Evolutionary conservation across 1,139 yeast species (phyloP).

Genomic region (Zygoascus sp.): DNA sequence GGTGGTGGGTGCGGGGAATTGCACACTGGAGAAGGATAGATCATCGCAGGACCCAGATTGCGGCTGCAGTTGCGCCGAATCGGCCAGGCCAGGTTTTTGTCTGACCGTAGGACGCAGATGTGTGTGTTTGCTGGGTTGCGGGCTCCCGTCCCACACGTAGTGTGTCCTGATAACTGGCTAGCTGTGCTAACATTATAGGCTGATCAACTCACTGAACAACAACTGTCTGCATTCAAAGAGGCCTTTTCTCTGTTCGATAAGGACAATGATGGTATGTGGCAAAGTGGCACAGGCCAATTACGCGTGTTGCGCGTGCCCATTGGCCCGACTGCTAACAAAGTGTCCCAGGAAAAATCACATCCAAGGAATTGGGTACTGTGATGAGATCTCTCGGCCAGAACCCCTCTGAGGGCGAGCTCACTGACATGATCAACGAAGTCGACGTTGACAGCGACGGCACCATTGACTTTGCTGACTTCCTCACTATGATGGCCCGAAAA

Average conservation of each 20-base stretch:
- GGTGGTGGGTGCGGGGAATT: too few relatives aligned
- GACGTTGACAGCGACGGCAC: constrained; percentile 94
- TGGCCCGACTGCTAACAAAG: not conserved
- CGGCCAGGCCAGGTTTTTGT: too few relatives aligned
- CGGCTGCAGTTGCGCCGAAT: too few relatives aligned
- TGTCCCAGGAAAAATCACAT: constrained; percentile 60
- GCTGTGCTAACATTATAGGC: constrained; percentile 43
- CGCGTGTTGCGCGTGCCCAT: too few relatives aligned
- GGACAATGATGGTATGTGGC: constrained; percentile 75
- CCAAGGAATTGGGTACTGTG: constrained; percentile 93
- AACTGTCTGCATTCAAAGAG: constrained; percentile 94
- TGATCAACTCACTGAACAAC: constrained; percentile 90
- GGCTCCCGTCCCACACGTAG: too few relatives aligned
- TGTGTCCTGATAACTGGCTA: too few relatives aligned
- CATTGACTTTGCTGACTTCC: constrained; percentile 74
- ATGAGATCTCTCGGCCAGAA: constrained; percentile 97
- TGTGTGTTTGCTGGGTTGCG: too few relatives aligned
- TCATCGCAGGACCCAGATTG: too few relatives aligned
- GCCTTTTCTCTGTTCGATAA: constrained; percentile 95
- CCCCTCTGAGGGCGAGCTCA: constrained; percentile 92
- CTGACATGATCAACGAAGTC: constrained; percentile 95
- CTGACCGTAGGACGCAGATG: too few relatives aligned
- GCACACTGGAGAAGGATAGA: too few relatives aligned
- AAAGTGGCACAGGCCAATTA: too few relatives aligned
- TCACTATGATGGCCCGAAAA: constrained; percentile 89